Evolutionary conservation across 805 yeast genomes (phyloP).

Genomic region (Yamadazyma insecticola): DNA sequence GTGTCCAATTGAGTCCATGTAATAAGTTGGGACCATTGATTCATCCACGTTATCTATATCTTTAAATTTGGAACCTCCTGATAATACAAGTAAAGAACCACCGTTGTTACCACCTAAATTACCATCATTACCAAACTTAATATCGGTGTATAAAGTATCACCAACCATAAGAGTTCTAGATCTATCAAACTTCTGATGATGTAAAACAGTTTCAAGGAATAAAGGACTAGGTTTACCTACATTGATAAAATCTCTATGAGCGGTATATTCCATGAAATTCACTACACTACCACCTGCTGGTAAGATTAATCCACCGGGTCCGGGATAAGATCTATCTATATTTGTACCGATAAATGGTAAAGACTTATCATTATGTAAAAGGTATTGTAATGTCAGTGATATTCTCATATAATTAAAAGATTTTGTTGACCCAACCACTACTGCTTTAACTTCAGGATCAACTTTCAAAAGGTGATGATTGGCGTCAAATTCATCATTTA

Average conservation of each 20-base stretch:
- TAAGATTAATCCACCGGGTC: constrained; percentile 29
- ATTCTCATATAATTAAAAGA: constrained; percentile 33
- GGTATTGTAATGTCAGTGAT: constrained; percentile 33
- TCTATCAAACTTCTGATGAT: constrained; percentile 21
- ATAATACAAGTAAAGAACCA: constrained; percentile 29
- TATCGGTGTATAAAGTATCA: constrained; percentile 39
- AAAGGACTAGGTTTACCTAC: constrained; percentile 36
- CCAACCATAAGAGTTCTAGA: constrained; percentile 35
- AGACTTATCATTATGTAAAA: constrained; percentile 23
- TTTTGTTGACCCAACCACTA: constrained; percentile 37
- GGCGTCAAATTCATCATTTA: constrained; percentile 22
- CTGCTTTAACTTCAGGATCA: constrained; percentile 36
- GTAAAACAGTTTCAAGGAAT: constrained; percentile 26
- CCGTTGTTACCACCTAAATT: constrained; percentile 24
- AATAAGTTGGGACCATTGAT: constrained; percentile 23
- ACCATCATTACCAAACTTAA: constrained; percentile 41
- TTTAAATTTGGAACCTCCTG: constrained; percentile 29
- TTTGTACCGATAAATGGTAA: constrained; percentile 38
- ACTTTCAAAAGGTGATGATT: constrained; percentile 22
- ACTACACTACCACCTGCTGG: constrained; percentile 42
- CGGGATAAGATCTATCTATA: constrained; percentile 39
- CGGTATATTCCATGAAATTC: constrained; percentile 31
- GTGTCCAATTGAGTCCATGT: constrained; percentile 31
- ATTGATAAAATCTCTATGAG: constrained; percentile 26
- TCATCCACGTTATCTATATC: constrained; percentile 16